Evolutionary conservation across 768 basidiomycete genomes (phyloP), one percentile per base, ranked within the genome.

Genomic region (Daedaleopsis nitida): DNA sequence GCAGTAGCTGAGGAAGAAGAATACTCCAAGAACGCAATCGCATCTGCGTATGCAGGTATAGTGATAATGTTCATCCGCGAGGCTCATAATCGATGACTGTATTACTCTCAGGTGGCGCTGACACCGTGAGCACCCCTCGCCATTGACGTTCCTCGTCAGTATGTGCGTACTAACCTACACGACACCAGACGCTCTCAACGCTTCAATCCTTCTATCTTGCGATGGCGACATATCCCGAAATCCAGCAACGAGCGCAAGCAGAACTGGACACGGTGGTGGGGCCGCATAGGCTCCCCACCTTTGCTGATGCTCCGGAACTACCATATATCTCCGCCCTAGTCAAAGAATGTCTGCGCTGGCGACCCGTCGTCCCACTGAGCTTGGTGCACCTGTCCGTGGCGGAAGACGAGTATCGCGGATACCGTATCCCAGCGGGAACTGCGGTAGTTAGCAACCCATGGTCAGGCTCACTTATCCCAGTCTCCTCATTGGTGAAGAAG

Each of bases 351-450:
- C 14, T 67, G 9, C 51, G 70, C 13, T 71, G 68, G 68, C 57
- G 57, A 37, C 48, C 62, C 9, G 57, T 66, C 1, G 57, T 56
- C 3, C 67, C 68, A 0, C 45, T 70, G 16, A 54, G 56, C 37
- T 45, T 66, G 10, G 52, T 63, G 14, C 67, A 64, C 19, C n/a
- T 39, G 3, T 21, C 56, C 3, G 62, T 60, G 12, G 65, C 66
- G 42, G 69, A 73, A 44, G 71, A 73, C 51, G 62, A 65, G 35
- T 73, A 74, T 53, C 44, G 65, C 8, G 73, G 72, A 0, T 70
- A 69, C 49, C 48, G 59, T 42, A 72, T 75, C 1, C 72, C 72
- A 1, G 67, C 67, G 47, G 72, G 71, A n/a, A 60, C 72, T 7
- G 45, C 64, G 5, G 60, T 73, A 16, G 32, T 60, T 12, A 50